Evolutionary conservation across 306 rosid species (phyloP).

Genomic region (Prunus persica): DNA sequence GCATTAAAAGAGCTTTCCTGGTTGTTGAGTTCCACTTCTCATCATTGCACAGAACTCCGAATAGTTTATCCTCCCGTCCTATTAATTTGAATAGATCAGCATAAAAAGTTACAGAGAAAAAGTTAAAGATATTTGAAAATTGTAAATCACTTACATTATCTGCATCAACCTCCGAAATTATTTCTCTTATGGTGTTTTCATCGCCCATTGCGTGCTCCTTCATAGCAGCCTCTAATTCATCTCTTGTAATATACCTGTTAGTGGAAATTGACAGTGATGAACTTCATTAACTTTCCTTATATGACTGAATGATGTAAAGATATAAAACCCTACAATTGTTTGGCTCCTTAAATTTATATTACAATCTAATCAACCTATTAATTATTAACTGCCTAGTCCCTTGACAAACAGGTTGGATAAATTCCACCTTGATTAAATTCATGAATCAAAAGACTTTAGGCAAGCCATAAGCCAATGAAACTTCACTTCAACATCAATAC

Average conservation of each 20-base stretch:
- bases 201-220: conserved; percentile 83
- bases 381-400: background rate
- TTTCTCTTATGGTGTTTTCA: conserved; percentile 75
- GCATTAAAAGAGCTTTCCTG: conserved; percentile 35
- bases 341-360: background rate
- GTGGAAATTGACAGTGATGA: conserved; percentile 23
- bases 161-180: conserved; percentile 89
- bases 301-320: background rate
- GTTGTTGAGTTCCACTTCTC: conserved; percentile 84
- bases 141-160: conserved; percentile 68
- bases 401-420: background rate
- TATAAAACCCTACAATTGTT: conserved; percentile 4
- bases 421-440: background rate
- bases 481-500: background rate
- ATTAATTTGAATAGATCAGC: conserved; percentile 30
- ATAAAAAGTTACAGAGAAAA: background rate
- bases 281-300: background rate
- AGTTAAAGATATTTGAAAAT: conserved; percentile 5
- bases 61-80: conserved; percentile 94
- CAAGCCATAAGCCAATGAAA: background rate
- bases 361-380: background rate
- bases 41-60: conserved; percentile 88
- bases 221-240: conserved; percentile 88
- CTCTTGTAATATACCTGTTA: conserved; percentile 71
- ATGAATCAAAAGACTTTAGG: background rate